Evolutionary conservation across 106 monocot genomes (phyloP), one percentile per base, ranked within the genome.

Genomic region (Dendrobium officinale): DNA sequence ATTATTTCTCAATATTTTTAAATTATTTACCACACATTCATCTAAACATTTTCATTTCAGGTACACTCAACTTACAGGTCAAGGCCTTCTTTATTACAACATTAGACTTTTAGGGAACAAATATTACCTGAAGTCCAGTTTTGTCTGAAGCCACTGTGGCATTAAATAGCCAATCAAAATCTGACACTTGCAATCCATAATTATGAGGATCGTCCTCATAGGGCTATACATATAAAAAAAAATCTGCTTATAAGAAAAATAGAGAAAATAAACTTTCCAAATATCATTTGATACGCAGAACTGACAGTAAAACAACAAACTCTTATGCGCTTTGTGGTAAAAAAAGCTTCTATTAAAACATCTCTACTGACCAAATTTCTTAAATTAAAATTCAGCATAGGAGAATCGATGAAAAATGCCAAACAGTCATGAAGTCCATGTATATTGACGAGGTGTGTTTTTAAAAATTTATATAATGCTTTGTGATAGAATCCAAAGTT

Each of bases 101-200:
- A 74, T 74, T 13, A 74, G 44, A 44, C 74, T 29, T 74, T 18
- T 18, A 40, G 44, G 6, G 47, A 73, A 72, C 44, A 6, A 17
- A 40, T 40, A 70, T 40, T 84, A 91, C 97, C 90, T 98, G 97
- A 79, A 98, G 87, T 82, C 88, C 89, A 85, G 79, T 85, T 85
- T 55, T 91, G 78, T 98, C 94, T 44, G 91, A 80, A 81, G 78
- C 81, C 67, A 91, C 45, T 59, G 92, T 92, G 75, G 67, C 82
- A 88, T 93, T 98, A 19, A 84, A 80, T 61, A 98, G 88, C 89
- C 86, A 88, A 20, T 91, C 89, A 73, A 85, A 79, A 79, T 93
- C 85, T 20, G 85, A 79, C 78, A 98, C 86, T 90, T 83, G 85
- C 77, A 98, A 79, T 31, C 98, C 98, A 82, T 87, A 88, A 83